Conservation (phyloP, 1,284 basidiomycete species). For the Neolentinus lepideus region DNA sequence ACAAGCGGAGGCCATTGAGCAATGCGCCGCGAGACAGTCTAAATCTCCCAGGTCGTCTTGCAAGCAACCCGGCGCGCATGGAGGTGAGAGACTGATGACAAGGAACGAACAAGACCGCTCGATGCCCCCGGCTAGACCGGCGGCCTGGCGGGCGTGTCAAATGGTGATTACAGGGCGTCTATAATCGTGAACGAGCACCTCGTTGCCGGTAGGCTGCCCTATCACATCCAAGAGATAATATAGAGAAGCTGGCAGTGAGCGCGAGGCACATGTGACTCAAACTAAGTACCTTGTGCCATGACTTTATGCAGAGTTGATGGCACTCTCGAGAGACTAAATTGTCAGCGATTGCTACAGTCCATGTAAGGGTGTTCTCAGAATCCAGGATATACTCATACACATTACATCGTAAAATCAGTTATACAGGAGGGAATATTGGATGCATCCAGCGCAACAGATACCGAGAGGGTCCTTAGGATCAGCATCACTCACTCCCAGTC, state of each 20-base stretch:
- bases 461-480: not conserved
- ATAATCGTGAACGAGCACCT: not conserved
- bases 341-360: too few species aligned
- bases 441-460: too few species aligned
- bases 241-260: not conserved
- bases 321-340: not conserved
- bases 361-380: too few species aligned
- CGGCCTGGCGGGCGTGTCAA: not conserved
- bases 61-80: not conserved
- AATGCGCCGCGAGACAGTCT: not conserved
- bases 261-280: not conserved
- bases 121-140: not conserved
- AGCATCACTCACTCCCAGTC: constrained; percentile 56
- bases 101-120: not conserved
- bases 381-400: not conserved
- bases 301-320: not conserved
- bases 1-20: not conserved
- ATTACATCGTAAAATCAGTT: not conserved
- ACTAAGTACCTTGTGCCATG: not conserved
- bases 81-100: not conserved
- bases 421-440: not conserved
- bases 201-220: not conserved
- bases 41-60: not conserved
- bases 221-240: not conserved
- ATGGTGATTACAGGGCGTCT: not conserved